phyloP scores from a whole-genome alignment of 1,284 basidiomycete genomes.

The Malassezia restricta region DNA sequence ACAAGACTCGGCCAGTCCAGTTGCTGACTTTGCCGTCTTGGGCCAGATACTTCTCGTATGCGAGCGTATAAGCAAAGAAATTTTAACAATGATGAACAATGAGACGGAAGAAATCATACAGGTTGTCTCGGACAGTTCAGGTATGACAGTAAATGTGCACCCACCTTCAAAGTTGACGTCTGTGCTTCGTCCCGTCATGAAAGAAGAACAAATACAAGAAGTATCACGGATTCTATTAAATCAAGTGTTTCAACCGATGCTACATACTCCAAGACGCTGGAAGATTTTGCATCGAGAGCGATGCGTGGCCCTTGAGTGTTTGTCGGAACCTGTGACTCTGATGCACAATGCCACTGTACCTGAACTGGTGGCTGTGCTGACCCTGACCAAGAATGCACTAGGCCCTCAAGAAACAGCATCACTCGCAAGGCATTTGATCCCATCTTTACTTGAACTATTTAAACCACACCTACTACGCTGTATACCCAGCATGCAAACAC shows the following conservation, averaged over 20 bases:
- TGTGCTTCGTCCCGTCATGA: neutral
- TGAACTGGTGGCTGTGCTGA: neutral
- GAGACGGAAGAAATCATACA: neutral
- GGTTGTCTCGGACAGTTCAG: neutral
- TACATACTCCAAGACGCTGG: neutral
- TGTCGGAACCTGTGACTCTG: neutral
- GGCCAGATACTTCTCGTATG: neutral
- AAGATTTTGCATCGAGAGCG: neutral
- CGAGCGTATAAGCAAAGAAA: neutral
- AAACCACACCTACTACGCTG: neutral
- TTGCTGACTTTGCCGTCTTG: neutral
- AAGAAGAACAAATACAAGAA: neutral
- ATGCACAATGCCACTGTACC: neutral
- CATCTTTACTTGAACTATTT: neutral
- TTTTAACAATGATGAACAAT: neutral
- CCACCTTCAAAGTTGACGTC: neutral
- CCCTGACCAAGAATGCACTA: neutral
- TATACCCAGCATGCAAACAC: neutral
- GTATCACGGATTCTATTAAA: neutral
- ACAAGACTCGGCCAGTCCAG: neutral
- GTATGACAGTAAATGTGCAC: neutral
- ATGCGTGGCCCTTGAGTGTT: neutral
- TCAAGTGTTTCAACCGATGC: neutral
- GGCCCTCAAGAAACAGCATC: neutral
- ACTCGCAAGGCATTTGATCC: neutral